Base-by-base conservation (phyloP, 768 basidiomycete species). In the Tylopilus vinaceipallidus region DNA sequence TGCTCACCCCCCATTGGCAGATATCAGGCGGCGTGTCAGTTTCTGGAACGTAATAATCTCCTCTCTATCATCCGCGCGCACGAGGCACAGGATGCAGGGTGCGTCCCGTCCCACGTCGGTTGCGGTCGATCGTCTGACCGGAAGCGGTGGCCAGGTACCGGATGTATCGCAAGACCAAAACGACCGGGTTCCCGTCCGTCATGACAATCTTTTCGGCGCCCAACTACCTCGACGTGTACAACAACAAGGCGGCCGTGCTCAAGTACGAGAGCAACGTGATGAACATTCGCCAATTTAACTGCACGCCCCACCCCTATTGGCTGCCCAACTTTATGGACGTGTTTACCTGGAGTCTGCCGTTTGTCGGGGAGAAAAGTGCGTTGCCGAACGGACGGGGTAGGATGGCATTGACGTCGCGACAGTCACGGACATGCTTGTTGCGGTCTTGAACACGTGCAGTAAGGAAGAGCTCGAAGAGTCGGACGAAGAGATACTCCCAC, bases 171-270 rank as follows among this genome's bases (percentile, higher is more conserved):
- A 99, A 99, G 73, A 98, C 95, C 5, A 92, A 93, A 71, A 89
- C 91, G 17, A 98, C 95, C 0, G 95, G 95, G 6, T 98, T 99
- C 76, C 95, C 97, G 16, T 95, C 94, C 14, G 95, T 99, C 50
- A 98, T 99, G 94, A 98, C 95, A n/a, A 94, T 99, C 62, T 99
- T 99, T 73, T 95, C 91, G 14, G 95, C 95, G 8, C 97, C 97
- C 35, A 95, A 98, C 67, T 98, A 98, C 65, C 86, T 98, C 50
- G 97, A 98, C 62, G 92, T 98, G 17, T 98, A 98, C 72, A 93
- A 95, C 71, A 99, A 99, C 75, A 98, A 98, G 72, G 97, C 95
- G 2, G 97, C 97, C 0, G 95, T 99, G 19, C 82, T 99, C 64
- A 98, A 98, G 73, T 98, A 98, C 64, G 97, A 98, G 73, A 93